These are phyloP conservation scores for Citrullus colocynthis DNA, from an alignment of 306 rosid genomes.

Conservation along the genomic window DNA sequence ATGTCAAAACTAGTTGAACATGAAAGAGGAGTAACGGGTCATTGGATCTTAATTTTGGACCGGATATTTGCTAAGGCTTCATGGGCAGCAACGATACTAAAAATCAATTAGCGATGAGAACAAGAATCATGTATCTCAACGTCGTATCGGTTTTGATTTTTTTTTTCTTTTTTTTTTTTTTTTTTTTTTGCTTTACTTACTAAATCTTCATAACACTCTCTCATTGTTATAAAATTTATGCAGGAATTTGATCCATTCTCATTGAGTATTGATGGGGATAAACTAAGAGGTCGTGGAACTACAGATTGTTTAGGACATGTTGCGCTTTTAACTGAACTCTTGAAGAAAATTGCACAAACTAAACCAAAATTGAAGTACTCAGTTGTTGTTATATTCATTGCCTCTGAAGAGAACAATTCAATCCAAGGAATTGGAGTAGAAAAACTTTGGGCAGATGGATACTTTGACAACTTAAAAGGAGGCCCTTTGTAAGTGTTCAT, in stretches of 20 bases:
- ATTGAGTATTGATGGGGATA: conserved; percentile 71
- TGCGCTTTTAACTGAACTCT: conserved; percentile 69
- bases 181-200: too few relatives aligned
- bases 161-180: too few relatives aligned
- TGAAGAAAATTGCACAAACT: conserved; percentile 66
- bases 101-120: too few relatives aligned
- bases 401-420: conserved; percentile 81
- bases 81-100: too few relatives aligned
- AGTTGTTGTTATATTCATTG: conserved; percentile 80
- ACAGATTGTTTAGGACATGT: conserved; percentile 94
- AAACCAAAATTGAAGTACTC: conserved; percentile 60
- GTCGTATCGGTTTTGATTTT: too few relatives aligned
- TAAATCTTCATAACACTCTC: too few relatives aligned
- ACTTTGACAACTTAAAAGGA: conserved; percentile 48
- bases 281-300: conserved; percentile 85
- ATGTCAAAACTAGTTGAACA: too few relatives aligned
- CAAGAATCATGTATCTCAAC: too few relatives aligned
- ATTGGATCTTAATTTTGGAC: too few relatives aligned
- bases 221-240: background rate
- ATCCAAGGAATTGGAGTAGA: conserved; percentile 78
- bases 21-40: too few relatives aligned
- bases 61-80: too few relatives aligned
- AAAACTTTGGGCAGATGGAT: conserved; percentile 65
- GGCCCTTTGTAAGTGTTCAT: conserved; percentile 66
- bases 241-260: conserved; percentile 94